These are phyloP conservation scores for Atkinsonella hypoxylon DNA, from an alignment of 2,329 filamentous ascomycete species.

Conservation along the genomic window DNA sequence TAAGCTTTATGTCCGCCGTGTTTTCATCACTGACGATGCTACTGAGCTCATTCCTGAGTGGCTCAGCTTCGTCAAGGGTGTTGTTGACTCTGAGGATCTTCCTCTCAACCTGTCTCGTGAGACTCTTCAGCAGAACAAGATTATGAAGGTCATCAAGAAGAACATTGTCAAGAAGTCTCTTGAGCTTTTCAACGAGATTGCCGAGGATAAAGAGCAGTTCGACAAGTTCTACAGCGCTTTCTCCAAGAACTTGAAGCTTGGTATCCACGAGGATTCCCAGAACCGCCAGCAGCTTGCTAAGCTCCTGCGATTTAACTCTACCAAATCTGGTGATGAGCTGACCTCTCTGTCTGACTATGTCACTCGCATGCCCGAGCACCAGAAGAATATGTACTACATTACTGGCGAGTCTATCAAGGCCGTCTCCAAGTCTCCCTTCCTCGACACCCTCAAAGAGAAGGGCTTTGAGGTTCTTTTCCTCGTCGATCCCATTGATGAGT, in stretches of 20 bases:
- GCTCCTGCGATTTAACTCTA: slow-evolving; percentile 97
- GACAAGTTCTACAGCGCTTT: slow-evolving; percentile 99
- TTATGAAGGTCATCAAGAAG: slow-evolving; percentile 99
- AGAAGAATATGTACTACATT: slow-evolving; percentile 99
- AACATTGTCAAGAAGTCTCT: slow-evolving; percentile 99
- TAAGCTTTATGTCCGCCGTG: slow-evolving; percentile 99
- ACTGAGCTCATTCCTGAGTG: slow-evolving; percentile 99
- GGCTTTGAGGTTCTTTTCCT: slow-evolving; percentile 99
- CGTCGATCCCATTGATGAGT: slow-evolving; percentile 98
- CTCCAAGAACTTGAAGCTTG: slow-evolving; percentile 99
- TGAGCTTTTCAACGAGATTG: slow-evolving; percentile 97
- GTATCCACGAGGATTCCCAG: slow-evolving; percentile 99
- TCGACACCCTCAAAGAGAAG: slow-evolving; percentile 97
- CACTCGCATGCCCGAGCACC: slow-evolving; percentile 98
- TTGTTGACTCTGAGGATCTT: slow-evolving; percentile 98
- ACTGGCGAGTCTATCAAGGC: slow-evolving; percentile 99
- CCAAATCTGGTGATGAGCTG: slow-evolving; percentile 93
- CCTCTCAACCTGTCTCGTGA: slow-evolving; percentile 99
- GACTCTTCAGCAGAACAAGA: slow-evolving; percentile 99
- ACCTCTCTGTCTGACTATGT: slow-evolving; percentile 96
- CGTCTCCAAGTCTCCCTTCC: slow-evolving; percentile 95
- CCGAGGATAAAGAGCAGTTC: slow-evolving; percentile 99
- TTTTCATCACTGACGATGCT: slow-evolving; percentile 99
- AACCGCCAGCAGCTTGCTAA: slow-evolving; percentile 89
- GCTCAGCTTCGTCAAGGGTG: slow-evolving; percentile 99